Conservation (phyloP, 2,329 filamentous ascomycete genomes). For the Calonectria hawksworthii region DNA sequence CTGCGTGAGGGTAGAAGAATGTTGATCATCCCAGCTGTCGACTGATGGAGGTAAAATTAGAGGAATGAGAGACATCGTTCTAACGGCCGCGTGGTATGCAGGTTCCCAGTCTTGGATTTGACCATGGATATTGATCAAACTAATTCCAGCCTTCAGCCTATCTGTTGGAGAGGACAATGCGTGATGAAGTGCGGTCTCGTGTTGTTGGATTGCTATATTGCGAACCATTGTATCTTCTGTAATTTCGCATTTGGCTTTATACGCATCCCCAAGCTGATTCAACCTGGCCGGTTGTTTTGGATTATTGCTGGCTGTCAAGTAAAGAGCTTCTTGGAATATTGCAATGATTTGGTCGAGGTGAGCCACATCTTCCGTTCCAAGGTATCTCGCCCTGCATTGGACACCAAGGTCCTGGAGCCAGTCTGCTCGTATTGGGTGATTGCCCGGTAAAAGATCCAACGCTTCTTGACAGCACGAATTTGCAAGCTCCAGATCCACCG, state of each 20-base stretch:
- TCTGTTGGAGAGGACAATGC: not conserved
- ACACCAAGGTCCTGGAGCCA: not conserved
- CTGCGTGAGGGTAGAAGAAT: not conserved
- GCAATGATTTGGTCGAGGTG: not conserved
- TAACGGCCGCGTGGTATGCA: not conserved
- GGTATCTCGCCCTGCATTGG: not conserved
- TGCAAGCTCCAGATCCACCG: not conserved
- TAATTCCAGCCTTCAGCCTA: not conserved
- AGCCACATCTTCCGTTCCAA: not conserved
- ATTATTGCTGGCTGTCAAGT: not conserved
- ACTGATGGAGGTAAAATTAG: not conserved
- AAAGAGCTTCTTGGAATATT: not conserved
- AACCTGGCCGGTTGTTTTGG: not conserved
- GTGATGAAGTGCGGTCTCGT: not conserved
- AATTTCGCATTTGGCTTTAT: not conserved
- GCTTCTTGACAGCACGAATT: not conserved
- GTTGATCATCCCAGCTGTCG: not conserved
- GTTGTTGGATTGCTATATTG: not conserved
- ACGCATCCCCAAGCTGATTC: not conserved
- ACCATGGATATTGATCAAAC: not conserved
- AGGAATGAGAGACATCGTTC: not conserved
- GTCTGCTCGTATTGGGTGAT: not conserved
- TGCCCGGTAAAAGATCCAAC: not conserved
- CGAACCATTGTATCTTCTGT: not conserved
- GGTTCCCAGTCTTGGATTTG: not conserved